phyloP scores from a whole-genome alignment of 768 basidiomycete genomes.

The Tylopilus vinaceipallidus region DNA sequence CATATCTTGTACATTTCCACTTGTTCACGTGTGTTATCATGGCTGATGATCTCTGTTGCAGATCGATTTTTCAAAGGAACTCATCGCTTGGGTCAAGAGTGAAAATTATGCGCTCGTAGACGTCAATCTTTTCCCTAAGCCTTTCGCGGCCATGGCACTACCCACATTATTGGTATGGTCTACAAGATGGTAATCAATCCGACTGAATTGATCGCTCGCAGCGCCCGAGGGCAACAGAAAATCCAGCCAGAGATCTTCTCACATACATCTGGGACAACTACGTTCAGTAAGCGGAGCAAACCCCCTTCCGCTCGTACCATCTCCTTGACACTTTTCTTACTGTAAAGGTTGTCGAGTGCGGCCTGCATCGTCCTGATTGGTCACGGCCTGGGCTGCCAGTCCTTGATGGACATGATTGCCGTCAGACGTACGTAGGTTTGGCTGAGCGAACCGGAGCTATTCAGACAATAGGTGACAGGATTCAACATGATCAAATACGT shows the following conservation, averaged over 20 bases:
- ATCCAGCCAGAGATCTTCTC: constrained; percentile 57
- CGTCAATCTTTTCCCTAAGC: constrained; percentile 77
- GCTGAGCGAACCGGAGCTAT: background rate
- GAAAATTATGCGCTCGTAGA: constrained; percentile 78
- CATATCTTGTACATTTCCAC: constrained; percentile 65
- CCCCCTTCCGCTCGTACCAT: background rate
- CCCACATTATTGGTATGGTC: constrained; percentile 32
- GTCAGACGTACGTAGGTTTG: constrained; percentile 54
- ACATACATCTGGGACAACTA: constrained; percentile 97
- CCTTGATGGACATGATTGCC: constrained; percentile 72
- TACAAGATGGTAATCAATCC: background rate
- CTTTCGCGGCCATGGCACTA: constrained; percentile 32
- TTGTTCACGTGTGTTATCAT: background rate
- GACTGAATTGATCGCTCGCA: constrained; percentile 13
- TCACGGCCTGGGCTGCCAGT: constrained; percentile 80
- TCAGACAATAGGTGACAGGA: constrained; percentile 30
- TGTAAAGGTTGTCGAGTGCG: constrained; percentile 64
- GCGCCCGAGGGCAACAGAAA: constrained; percentile 43
- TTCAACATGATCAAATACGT: constrained; percentile 59
- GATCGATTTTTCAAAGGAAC: constrained; percentile 81
- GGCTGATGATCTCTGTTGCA: constrained; percentile 36
- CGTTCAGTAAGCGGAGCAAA: constrained; percentile 62
- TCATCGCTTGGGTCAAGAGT: constrained; percentile 72
- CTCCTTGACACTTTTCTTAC: background rate
- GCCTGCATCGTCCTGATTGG: constrained; percentile 79